These are phyloP conservation scores for Taphrina confusa DNA, from an alignment of 1,139 yeast species.

Conservation along the genomic window DNA sequence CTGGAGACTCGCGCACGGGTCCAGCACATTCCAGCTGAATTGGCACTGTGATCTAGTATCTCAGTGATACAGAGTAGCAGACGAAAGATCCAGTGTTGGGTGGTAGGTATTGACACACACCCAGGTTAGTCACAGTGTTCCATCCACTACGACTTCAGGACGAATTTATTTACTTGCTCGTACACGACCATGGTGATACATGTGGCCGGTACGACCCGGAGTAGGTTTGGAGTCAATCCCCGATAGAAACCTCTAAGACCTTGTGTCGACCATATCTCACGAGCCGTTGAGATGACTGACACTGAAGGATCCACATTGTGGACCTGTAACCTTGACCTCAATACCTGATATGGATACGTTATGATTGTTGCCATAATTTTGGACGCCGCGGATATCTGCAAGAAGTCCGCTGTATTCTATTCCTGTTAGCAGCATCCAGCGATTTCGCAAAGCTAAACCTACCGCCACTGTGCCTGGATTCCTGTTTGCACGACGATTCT, in stretches of 20 bases:
- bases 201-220: constrained; percentile 87
- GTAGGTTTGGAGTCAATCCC: constrained; percentile 75
- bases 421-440: constrained; percentile 36
- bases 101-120: too few species aligned
- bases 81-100: too few species aligned
- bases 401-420: constrained; percentile 56
- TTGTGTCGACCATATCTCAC: constrained; percentile 51
- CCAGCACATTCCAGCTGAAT: too few species aligned
- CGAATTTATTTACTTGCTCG: constrained; percentile 49
- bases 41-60: too few species aligned
- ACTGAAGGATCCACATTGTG: constrained; percentile 44
- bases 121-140: too few species aligned
- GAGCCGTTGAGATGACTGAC: constrained; percentile 44
- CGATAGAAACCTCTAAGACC: constrained; percentile 69
- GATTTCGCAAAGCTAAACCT: constrained; percentile 5
- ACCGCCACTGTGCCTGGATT: constrained; percentile 9
- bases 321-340: constrained; percentile 75
- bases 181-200: constrained; percentile 76
- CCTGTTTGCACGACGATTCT: constrained; percentile 45
- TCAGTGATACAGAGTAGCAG: too few species aligned
- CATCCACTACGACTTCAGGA: too few species aligned
- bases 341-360: constrained; percentile 82
- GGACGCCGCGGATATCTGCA: constrained; percentile 65
- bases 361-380: constrained; percentile 67
- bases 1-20: too few species aligned